These are phyloP conservation scores for Prosopis cineraria DNA, from an alignment of 306 rosid species.

Conservation along the genomic window DNA sequence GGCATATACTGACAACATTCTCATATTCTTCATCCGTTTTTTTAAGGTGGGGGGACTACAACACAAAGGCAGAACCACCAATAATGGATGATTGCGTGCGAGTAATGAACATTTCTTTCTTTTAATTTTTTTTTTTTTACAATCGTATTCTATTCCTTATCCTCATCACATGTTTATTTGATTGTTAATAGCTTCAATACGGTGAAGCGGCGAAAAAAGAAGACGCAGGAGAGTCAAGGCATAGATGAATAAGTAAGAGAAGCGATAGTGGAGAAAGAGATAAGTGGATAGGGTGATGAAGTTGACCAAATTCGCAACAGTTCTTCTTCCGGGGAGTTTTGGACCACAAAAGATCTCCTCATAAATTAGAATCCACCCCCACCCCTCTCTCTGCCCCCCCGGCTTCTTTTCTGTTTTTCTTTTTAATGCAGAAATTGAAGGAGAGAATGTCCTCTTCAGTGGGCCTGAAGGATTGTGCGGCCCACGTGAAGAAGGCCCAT, in stretches of 20 bases:
- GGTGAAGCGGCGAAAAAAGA: neutral
- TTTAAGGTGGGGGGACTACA: neutral
- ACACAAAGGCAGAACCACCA: conserved; percentile 3
- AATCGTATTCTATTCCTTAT: neutral
- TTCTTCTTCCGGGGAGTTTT: neutral
- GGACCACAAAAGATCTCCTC: conserved; percentile 21
- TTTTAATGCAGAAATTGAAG: neutral
- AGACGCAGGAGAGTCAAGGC: neutral
- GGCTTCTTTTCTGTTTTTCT: no score
- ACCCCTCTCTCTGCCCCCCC: neutral
- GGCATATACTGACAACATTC: conserved; percentile 25
- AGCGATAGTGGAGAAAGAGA: neutral
- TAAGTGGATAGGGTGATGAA: neutral
- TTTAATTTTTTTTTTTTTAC: neutral
- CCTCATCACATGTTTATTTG: neutral
- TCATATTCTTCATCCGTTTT: neutral
- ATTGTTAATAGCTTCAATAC: neutral
- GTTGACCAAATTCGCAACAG: neutral
- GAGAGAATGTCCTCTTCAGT: conserved; percentile 30
- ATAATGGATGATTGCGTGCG: conserved; percentile 13
- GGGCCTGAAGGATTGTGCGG: conserved; percentile 20
- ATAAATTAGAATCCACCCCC: neutral
- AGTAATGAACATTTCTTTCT: neutral
- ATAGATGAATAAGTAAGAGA: neutral
- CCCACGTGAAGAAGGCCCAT: conserved; percentile 41